Evolutionary conservation across 306 rosid genomes (phyloP), one percentile per base, ranked within the genome.

Genomic region (Sesbania bispinosa): DNA sequence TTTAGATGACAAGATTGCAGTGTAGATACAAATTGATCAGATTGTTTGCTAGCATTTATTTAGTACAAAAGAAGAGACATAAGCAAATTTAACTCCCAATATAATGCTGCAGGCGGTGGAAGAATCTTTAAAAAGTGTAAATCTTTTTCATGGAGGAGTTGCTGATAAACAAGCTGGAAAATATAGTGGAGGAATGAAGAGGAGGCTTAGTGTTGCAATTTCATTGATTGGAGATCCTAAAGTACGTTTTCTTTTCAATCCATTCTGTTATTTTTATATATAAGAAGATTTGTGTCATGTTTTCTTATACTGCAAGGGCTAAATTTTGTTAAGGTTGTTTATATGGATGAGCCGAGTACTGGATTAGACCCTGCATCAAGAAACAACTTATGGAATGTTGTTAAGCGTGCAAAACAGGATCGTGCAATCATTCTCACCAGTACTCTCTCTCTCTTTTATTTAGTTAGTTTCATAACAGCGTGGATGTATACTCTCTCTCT

Each of bases 141-240:
- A 83, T 79, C 88, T 94, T 36, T 90, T 79, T 39, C 60, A 94
- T 32, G 98, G 96, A 38, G 97, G 98, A 26, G 84, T 80, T 43
- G 96, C 88, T 16, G 94, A 94, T 52, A 93, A 79, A 77, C 87
- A 86, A 66, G 90, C 94, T 38, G 90, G 96, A 72, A 90, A 87
- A 62, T 90, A 90, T 55, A 94, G 97, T 43, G 98, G 98, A 63
- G 98, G 97, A 36, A 94, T 94, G 98, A 94, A 90, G 85, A 87
- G 97, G 77, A 90, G 96, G 86, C 98, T 94, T 43, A 90, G 98
- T 65, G 95, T 90, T 8, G 97, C 98, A 9, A 86, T 94, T 73
- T 90, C 97, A 21, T 80, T 94, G 70, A 90, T 90, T 1, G 98
- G 98, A 20, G 89, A 90, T 74, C 98, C 98, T 48, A 90, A 64